Base-by-base conservation (phyloP, 129 eudicot species). In the Flaveria sonorensis region DNA sequence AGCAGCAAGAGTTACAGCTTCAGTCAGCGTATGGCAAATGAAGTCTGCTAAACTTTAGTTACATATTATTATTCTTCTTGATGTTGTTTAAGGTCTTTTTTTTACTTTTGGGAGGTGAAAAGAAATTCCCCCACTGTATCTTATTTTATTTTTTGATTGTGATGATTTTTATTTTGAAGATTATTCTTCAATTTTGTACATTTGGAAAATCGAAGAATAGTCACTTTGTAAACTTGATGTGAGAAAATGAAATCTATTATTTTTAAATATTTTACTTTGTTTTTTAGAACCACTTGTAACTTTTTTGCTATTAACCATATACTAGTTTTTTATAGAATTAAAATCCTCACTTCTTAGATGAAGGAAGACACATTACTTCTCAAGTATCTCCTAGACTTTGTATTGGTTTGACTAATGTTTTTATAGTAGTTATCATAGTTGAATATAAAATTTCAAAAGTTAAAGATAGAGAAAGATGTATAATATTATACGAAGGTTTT, bases 11-110 rank as follows among this genome's bases (percentile, higher is more conserved):
- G 76, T 91, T 24, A 86, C 77, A 0, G 94, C 88, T 1, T 78
- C 93, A 0, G 43, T 91, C 53, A 86, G 88, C 23, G 82, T 89
- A 39, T 91, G 93, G 93, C 92, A 91, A 83, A 91, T 91, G 93
- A 77, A 79, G 64, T 74, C 92, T 15, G 92, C 90, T 32, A 21
- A 77, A 1, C 71, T 77, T 71, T 72, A 68, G 76, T 59, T 59
- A 4, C 10, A 57, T 24, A 24, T 68, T 55, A 23, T 73, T 55
- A 23, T 26, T 11, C 12, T 48, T 7, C 3, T 3, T 18, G 26
- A 23, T 69, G 42, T 21, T 50, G 30, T 51, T 18, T 71, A 47
- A 28, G 6, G 21, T 23, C 30, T 11, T 13, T 45, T 18, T 70
- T 18, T 51, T 51, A 55, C 39, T 28, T 10, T n/a, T 51, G 9